A percentile compares a stretch with the other conserved stretches of the same genome.
Conservation (phyloP, 108 stramenopile species). For the Discostella stelligeroides region DNA sequence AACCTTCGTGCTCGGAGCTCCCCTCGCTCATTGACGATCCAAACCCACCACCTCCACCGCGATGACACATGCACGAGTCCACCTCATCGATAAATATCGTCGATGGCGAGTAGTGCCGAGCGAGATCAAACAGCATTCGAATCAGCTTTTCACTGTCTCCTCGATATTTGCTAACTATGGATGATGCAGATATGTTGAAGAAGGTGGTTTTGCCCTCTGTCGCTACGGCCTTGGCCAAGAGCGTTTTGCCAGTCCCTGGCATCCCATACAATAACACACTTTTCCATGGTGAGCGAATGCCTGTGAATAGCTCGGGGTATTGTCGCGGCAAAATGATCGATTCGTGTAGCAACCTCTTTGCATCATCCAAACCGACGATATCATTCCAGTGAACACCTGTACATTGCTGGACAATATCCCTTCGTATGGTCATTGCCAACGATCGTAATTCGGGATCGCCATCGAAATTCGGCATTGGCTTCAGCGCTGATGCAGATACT, state of each 20-base stretch:
- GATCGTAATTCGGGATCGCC: conserved; percentile 56
- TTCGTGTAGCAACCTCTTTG: conserved; percentile 68
- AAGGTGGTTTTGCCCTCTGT: conserved; percentile 70
- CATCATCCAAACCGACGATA: conserved; percentile 52
- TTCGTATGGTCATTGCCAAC: conserved; percentile 51
- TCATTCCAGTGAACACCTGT: conserved; percentile 53
- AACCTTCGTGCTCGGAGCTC: conserved; percentile 79
- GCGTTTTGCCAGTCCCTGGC: conserved; percentile 85
- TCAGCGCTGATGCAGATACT: conserved; percentile 23
- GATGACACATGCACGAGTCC: conserved; percentile 68
- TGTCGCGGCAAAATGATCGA: conserved; percentile 65
- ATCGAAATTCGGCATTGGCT: conserved; percentile 60
- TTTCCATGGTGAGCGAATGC: conserved; percentile 70
- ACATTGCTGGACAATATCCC: conserved; percentile 59
- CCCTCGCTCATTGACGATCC: conserved; percentile 38
- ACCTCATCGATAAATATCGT: conserved; percentile 87
- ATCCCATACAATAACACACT: conserved; percentile 79
- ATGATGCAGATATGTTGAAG: conserved; percentile 69
- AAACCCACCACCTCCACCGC: conserved; percentile 45
- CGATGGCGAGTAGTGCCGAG: conserved; percentile 64
- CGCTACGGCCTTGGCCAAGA: conserved; percentile 87
- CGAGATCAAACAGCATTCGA: conserved; percentile 82
- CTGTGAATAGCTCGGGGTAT: conserved; percentile 76
- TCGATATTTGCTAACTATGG: conserved; percentile 67
- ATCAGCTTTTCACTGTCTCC: conserved; percentile 85